A percentile compares a stretch with the other conserved stretches of the same genome.
phyloP scores from a whole-genome alignment of 2,329 filamentous ascomycete species.

The Hypoxylon sp. region DNA sequence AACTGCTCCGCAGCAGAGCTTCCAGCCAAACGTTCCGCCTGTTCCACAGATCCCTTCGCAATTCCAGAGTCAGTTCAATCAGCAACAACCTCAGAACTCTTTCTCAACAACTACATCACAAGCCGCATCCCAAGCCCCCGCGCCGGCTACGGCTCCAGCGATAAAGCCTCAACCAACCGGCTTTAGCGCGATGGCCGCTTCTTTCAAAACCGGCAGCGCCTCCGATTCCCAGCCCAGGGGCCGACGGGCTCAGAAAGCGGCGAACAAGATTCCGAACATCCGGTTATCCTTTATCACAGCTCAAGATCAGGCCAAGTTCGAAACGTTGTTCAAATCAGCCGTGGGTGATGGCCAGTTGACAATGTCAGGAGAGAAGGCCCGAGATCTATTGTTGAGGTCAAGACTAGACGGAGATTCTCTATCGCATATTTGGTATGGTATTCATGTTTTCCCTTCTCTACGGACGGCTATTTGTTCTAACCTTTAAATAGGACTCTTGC shows the following conservation, averaged over 20 bases:
- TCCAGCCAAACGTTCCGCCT: constrained; percentile 72
- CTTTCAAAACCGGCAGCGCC: constrained; percentile 70
- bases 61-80: constrained; percentile 72
- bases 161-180: constrained; percentile 77
- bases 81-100: constrained; percentile 64
- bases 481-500: constrained; percentile 78
- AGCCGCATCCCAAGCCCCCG: constrained; percentile 62
- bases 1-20: constrained; percentile 70
- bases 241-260: constrained; percentile 65
- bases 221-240: constrained; percentile 61
- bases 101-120: constrained; percentile 68
- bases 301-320: constrained; percentile 95
- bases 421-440: constrained; percentile 87
- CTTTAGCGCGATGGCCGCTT: constrained; percentile 77
- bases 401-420: constrained; percentile 89
- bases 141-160: constrained; percentile 70
- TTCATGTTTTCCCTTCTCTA: constrained; percentile 8
- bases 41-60: constrained; percentile 73
- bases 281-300: constrained; percentile 96
- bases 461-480: constrained; percentile 48
- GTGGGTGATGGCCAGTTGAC: constrained; percentile 87
- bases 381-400: constrained; percentile 89
- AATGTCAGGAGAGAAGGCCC: constrained; percentile 92
- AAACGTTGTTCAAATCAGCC: constrained; percentile 96
- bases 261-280: constrained; percentile 91